phyloP scores from a whole-genome alignment of 2,329 filamentous ascomycete species.

The Colletotrichum lindemuthianum region DNA sequence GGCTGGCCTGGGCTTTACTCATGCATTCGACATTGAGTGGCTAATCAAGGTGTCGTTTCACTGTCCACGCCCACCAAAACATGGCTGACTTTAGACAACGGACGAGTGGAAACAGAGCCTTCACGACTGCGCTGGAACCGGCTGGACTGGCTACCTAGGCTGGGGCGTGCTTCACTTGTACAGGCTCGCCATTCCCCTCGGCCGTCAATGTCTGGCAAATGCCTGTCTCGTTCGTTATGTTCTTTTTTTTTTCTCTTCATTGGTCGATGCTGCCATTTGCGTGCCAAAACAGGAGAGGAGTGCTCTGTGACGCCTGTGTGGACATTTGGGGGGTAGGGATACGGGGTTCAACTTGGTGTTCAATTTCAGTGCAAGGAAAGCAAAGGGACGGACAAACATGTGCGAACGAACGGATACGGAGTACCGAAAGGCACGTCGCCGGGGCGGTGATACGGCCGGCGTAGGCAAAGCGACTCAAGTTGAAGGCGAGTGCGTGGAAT shows the following conservation, averaged over 20 bases:
- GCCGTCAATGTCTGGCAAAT: constrained; percentile 15
- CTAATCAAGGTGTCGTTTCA: neutral
- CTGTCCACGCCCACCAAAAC: neutral
- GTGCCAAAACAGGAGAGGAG: too few relatives aligned
- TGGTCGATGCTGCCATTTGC: neutral
- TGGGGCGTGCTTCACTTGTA: neutral
- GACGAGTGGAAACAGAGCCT: too few relatives aligned
- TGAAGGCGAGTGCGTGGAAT: neutral
- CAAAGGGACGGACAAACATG: constrained; percentile 13
- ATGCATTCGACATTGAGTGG: too few relatives aligned
- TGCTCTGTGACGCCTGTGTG: too few relatives aligned
- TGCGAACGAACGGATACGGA: constrained; percentile 7
- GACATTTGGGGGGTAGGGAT: constrained; percentile 7
- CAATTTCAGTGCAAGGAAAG: neutral
- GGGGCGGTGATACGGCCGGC: neutral
- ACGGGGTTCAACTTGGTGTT: neutral
- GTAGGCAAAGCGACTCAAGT: neutral
- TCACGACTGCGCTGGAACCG: neutral
- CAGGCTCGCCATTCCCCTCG: neutral
- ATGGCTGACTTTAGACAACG: too few relatives aligned
- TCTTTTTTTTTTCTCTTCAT: neutral
- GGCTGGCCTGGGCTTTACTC: too few relatives aligned
- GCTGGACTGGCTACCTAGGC: constrained; percentile 13
- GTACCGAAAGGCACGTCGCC: constrained; percentile 14
- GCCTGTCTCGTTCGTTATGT: constrained; percentile 1